A percentile compares a stretch with the other conserved stretches of the same genome.
Evolutionary conservation across 2,329 filamentous ascomycete species (phyloP).

Genomic region (Xylaria hypoxylon): DNA sequence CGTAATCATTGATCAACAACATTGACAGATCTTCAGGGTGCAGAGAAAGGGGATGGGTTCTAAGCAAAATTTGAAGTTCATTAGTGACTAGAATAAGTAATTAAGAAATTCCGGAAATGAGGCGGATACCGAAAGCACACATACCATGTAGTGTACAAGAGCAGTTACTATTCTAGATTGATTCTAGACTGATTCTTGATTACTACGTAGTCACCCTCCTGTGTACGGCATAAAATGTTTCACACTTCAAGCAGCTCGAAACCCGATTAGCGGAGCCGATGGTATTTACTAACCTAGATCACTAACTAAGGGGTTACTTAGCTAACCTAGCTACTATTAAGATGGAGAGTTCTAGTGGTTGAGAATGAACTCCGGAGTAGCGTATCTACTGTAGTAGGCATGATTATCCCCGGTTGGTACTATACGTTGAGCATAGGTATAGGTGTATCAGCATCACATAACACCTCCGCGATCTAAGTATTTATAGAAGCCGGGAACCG

Average conservation of each 20-base stretch:
- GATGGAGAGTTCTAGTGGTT: too few species aligned
- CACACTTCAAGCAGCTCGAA: background rate
- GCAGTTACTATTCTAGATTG: background rate
- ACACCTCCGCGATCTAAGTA: background rate
- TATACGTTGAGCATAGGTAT: too few species aligned
- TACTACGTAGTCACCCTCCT: background rate
- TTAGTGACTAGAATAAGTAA: background rate
- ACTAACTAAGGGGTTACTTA: too few species aligned
- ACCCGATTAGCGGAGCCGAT: too few species aligned
- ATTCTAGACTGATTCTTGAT: background rate
- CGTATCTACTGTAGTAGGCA: too few species aligned
- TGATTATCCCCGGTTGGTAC: too few species aligned
- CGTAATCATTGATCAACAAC: slow-evolving; percentile 23
- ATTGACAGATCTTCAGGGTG: background rate
- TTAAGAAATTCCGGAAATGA: slow-evolving; percentile 3
- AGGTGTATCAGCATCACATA: too few species aligned
- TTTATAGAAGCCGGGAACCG: slow-evolving; percentile 9
- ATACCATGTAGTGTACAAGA: too few species aligned
- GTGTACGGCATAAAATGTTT: background rate
- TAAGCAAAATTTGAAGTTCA: background rate
- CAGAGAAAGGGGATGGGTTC: slow-evolving; percentile 10
- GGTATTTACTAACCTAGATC: too few species aligned
- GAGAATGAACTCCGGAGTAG: too few species aligned
- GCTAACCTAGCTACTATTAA: too few species aligned
- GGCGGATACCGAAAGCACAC: background rate